Evolutionary conservation across 495 filamentous ascomycete genomes (phyloP), one percentile per base, ranked within the genome.

Genomic region (Achaetomiella virescens): DNA sequence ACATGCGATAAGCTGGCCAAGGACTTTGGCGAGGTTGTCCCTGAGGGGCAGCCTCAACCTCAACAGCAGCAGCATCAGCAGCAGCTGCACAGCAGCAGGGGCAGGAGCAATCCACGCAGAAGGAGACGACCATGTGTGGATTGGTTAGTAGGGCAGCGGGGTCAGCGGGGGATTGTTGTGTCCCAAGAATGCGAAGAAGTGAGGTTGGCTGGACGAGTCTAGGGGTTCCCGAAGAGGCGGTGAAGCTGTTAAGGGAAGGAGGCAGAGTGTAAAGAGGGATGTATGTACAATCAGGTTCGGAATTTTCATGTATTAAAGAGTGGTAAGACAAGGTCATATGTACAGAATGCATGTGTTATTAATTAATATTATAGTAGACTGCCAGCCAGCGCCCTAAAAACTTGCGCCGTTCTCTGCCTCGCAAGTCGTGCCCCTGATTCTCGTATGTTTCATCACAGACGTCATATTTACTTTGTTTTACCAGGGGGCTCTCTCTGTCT

Each of bases 1-100:
- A 76, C 81, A 55, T 90, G 88, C 67, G 86, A 90, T 65, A 63
- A 77, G 52, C 74, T 82, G 25, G 82, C 81, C 15, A 47, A 27
- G 15, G 70, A 73, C 50, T 74, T 78, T 57, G 78, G 79, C 35
- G 83, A 84, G 62, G 59, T 74, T 31, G 55, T 58, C 14, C 27
- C 27, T 31, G 27, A 9, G 27, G 49, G 48, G 7, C 58, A 70
- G 21, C 43, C 8, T 21, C 49, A 52, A 25, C 44, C 18, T 12
- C 42, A 42, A 14, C 41, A 40, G 35, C 45, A 50, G 38, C 40
- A 15, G 9, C 41, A n/a, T 0, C 24, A 48, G 51, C 44, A 41
- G 17, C 27, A 38, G 33, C 37, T 20, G 18, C 37, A 44, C 22
- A 48, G 15, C 20, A 27, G 36, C 20, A 42, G 24, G 41, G 15